These are phyloP conservation scores for Mycena crocata DNA, from an alignment of 768 basidiomycete genomes.

Conservation along the genomic window DNA sequence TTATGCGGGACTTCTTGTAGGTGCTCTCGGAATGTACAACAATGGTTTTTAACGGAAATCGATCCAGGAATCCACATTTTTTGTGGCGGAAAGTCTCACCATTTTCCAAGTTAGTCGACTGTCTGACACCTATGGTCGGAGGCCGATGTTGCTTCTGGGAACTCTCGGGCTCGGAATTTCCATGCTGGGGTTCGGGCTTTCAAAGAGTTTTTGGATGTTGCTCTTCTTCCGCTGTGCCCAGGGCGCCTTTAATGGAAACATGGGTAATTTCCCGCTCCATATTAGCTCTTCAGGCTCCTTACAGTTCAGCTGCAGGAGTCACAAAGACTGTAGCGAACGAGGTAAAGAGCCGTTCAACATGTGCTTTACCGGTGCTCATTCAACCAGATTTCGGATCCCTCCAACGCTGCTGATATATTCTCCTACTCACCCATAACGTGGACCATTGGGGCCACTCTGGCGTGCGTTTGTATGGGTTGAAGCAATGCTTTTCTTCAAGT, in stretches of 20 bases:
- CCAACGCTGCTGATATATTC: constrained; percentile 47
- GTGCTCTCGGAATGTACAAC: background rate
- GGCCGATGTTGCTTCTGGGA: constrained; percentile 48
- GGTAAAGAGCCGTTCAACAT: constrained; percentile 36
- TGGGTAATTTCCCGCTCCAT: constrained; percentile 32
- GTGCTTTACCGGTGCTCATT: background rate
- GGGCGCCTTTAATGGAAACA: constrained; percentile 56
- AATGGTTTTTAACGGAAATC: background rate
- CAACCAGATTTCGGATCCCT: constrained; percentile 45
- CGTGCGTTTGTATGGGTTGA: constrained; percentile 21
- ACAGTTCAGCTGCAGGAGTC: constrained; percentile 45
- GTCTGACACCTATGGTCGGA: constrained; percentile 50
- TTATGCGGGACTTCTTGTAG: constrained; percentile 22
- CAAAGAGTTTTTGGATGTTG: constrained; percentile 40
- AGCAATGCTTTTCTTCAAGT: background rate
- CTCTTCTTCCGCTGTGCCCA: constrained; percentile 47
- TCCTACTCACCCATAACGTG: constrained; percentile 44
- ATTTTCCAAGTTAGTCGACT: constrained; percentile 48
- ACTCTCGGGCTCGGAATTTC: constrained; percentile 46
- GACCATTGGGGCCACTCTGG: constrained; percentile 41
- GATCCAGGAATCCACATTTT: constrained; percentile 50
- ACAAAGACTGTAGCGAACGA: constrained; percentile 60
- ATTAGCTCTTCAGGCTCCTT: background rate
- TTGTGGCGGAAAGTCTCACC: constrained; percentile 46
- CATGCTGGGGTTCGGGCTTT: constrained; percentile 50